Evolutionary conservation across 192 early-diverging fungal species (phyloP).

Genomic region (Phlyctochytrium arcticum): DNA sequence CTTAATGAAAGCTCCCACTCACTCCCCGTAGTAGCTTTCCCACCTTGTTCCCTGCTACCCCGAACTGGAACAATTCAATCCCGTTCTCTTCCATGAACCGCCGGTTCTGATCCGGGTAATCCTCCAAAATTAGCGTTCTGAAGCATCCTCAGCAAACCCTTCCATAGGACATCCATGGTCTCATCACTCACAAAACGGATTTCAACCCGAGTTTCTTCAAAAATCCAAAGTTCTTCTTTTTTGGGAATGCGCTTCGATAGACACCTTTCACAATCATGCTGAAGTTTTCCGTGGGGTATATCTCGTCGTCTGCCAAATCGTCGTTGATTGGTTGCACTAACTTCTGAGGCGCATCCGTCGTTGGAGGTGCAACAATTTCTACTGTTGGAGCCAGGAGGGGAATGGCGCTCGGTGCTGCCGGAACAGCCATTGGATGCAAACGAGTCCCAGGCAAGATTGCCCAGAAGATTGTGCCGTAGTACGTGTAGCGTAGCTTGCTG

Average conservation of each 20-base stretch:
- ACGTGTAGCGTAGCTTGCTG: too few species aligned
- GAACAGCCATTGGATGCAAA: too few species aligned
- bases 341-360: too few species aligned
- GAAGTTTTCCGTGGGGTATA: conserved; percentile 92
- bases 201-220: conserved; percentile 84
- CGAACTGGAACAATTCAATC: conserved; percentile 89
- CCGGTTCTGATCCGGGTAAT: conserved; percentile 93
- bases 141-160: neutral
- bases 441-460: too few species aligned
- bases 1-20: neutral
- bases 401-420: too few species aligned
- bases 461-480: too few species aligned
- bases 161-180: neutral
- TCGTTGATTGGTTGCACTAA: too few species aligned
- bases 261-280: conserved; percentile 91
- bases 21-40: neutral
- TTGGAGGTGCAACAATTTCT: too few species aligned
- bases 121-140: conserved; percentile 92
- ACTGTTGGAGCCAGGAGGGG: too few species aligned
- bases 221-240: conserved; percentile 93
- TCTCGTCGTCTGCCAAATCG: conserved; percentile 28
- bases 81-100: conserved; percentile 84
- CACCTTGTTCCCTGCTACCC: conserved; percentile 94
- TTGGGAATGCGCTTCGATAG: conserved; percentile 93
- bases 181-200: conserved; percentile 75